Evolutionary conservation across 2,329 filamentous ascomycete genomes (phyloP).

Genomic region (Aspergillus versicolor): DNA sequence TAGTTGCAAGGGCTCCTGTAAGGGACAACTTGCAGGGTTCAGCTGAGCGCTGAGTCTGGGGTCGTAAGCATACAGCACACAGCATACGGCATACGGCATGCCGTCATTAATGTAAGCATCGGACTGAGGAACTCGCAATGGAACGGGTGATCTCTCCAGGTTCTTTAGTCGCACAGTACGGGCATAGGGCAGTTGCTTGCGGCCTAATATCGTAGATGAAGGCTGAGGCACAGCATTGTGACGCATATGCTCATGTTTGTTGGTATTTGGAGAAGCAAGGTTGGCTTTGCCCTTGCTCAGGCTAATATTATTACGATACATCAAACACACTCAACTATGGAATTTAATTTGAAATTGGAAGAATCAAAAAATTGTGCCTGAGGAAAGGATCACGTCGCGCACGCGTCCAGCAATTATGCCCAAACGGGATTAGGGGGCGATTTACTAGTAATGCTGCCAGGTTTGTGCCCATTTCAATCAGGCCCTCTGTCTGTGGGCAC

Average conservation of each 20-base stretch:
- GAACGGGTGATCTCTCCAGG: neutral
- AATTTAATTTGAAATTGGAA: neutral
- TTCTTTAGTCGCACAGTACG: neutral
- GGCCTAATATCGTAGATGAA: neutral
- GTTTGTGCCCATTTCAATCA: constrained; percentile 1
- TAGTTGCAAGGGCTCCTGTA: neutral
- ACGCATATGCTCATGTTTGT: neutral
- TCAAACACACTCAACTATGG: neutral
- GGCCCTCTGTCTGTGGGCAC: neutral
- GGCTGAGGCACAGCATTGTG: neutral
- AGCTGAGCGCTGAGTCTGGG: neutral
- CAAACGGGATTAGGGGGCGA: neutral
- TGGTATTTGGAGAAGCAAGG: neutral
- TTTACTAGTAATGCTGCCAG: neutral
- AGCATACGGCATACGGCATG: too few relatives aligned
- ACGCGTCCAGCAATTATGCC: constrained; percentile 1
- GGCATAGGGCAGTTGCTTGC: neutral
- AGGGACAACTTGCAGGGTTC: neutral
- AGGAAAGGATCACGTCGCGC: neutral
- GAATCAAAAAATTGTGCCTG: neutral
- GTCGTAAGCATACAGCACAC: neutral
- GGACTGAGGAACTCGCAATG: neutral
- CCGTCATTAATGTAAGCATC: neutral
- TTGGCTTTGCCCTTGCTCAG: neutral
- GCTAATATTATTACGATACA: neutral